These are phyloP conservation scores for Ophioceras dolichostomum DNA, from an alignment of 2,329 filamentous ascomycete genomes.

Conservation along the genomic window DNA sequence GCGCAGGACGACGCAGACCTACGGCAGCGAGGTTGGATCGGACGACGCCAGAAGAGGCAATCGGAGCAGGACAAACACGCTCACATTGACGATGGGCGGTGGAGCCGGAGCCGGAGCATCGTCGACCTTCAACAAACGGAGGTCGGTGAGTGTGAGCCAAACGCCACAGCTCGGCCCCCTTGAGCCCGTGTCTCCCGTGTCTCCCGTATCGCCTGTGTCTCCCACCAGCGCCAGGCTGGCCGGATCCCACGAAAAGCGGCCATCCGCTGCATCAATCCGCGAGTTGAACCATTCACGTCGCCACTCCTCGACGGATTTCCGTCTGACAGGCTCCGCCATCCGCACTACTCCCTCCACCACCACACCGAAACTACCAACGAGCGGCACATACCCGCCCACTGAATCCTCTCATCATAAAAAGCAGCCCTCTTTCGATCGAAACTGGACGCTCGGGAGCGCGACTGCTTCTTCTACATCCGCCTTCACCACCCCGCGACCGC, in stretches of 20 bases:
- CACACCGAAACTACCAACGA: slow-evolving; percentile 29
- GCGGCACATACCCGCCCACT: slow-evolving; percentile 27
- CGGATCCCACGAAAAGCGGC: slow-evolving; percentile 46
- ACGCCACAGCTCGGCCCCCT: slow-evolving; percentile 37
- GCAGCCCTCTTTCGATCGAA: slow-evolving; percentile 56
- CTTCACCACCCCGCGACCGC: slow-evolving; percentile 22
- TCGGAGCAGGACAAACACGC: slow-evolving; percentile 40
- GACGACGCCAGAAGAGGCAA: slow-evolving; percentile 29
- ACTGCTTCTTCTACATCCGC: slow-evolving; percentile 26
- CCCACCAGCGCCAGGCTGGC: slow-evolving; percentile 29
- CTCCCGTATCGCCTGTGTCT: slow-evolving; percentile 27
- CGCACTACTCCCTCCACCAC: slow-evolving; percentile 17
- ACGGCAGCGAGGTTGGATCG: slow-evolving; percentile 45
- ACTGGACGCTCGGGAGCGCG: slow-evolving; percentile 52
- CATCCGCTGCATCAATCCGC: slow-evolving; percentile 72
- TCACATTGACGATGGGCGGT: slow-evolving; percentile 27
- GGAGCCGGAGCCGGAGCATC: slow-evolving; percentile 20
- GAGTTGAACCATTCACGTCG: slow-evolving; percentile 75
- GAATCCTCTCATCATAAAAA: slow-evolving; percentile 41
- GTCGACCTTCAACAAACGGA: slow-evolving; percentile 27
- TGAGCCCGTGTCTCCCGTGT: slow-evolving; percentile 26
- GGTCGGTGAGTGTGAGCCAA: slow-evolving; percentile 31
- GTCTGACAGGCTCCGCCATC: slow-evolving; percentile 24
- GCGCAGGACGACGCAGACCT: slow-evolving; percentile 41
- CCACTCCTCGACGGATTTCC: slow-evolving; percentile 76